phyloP scores from a whole-genome alignment of 768 basidiomycete species.

The Russula dissimulans region DNA sequence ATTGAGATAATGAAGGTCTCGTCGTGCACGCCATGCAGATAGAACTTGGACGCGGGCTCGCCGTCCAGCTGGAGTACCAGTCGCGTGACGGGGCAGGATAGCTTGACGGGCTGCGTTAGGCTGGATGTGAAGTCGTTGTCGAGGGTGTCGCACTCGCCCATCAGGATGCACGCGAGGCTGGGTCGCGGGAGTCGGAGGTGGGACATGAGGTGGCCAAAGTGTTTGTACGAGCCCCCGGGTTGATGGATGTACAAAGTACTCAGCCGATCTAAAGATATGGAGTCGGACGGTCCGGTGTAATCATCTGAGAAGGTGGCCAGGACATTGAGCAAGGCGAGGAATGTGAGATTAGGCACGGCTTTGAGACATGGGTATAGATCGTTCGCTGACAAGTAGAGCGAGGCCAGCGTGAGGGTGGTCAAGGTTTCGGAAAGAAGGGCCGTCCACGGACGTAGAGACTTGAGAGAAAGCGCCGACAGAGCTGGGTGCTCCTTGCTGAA shows the following conservation, averaged over 20 bases:
- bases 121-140: background rate
- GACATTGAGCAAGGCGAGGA: conserved; percentile 3
- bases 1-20: background rate
- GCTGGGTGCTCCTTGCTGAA: background rate
- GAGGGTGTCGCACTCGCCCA: conserved; percentile 7
- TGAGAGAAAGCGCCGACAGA: background rate
- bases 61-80: conserved; percentile 3
- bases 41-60: conserved; percentile 9
- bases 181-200: conserved; percentile 3
- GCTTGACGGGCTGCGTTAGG: background rate
- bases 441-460: conserved; percentile 1
- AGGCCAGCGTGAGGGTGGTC: conserved; percentile 1
- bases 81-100: background rate
- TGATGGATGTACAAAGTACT: conserved; percentile 4
- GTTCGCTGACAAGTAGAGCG: conserved; percentile 5
- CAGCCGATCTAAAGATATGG: conserved; percentile 2
- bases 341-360: conserved; percentile 4
- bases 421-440: background rate
- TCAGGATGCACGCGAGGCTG: background rate
- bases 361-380: conserved; percentile 4
- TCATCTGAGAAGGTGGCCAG: conserved; percentile 3
- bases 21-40: conserved; percentile 3
- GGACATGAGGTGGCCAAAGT: conserved; percentile 7
- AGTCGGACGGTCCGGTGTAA: background rate
- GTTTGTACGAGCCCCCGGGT: background rate